Conservation (phyloP, 768 basidiomycete species). For the Trametes elegans region DNA sequence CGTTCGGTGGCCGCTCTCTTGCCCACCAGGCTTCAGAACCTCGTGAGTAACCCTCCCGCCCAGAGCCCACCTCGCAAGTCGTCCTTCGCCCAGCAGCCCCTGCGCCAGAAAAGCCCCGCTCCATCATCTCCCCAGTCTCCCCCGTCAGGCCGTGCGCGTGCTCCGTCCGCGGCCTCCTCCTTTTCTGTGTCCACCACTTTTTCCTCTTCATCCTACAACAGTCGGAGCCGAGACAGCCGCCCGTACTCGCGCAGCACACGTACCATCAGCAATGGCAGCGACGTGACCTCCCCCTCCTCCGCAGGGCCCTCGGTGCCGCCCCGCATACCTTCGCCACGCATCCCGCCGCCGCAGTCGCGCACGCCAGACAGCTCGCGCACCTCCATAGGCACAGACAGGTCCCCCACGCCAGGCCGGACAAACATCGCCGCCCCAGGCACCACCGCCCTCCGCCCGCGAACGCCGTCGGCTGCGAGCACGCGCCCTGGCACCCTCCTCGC, state of each 20-base stretch:
- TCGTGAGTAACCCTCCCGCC: constrained; percentile 29
- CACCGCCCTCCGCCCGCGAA: constrained; percentile 10
- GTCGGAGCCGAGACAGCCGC: constrained; percentile 12
- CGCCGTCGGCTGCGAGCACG: constrained; percentile 16
- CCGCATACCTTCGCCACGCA: constrained; percentile 8
- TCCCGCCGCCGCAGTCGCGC: constrained; percentile 11
- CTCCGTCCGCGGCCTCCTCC: no score
- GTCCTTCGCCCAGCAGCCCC: constrained; percentile 6
- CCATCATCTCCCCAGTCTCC: not conserved
- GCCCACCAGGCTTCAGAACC: constrained; percentile 49
- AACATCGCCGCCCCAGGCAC: constrained; percentile 5
- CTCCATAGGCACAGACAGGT: constrained; percentile 16
- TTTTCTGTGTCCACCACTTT: no score
- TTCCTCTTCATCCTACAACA: constrained; percentile 19
- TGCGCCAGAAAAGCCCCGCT: constrained; percentile 22
- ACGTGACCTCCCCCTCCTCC: constrained; percentile 21
- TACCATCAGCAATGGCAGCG: constrained; percentile 4
- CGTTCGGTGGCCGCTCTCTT: constrained; percentile 44
- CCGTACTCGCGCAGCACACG: constrained; percentile 12
- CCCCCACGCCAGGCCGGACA: constrained; percentile 15
- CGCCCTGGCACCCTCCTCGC: constrained; percentile 3
- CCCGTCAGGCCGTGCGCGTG: constrained; percentile 16
- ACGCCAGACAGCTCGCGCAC: constrained; percentile 15
- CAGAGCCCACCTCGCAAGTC: constrained; percentile 15
- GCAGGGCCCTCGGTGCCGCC: constrained; percentile 15